These are phyloP conservation scores for Emericellopsis atlantica DNA, from an alignment of 2,329 filamentous ascomycete species.

Conservation along the genomic window DNA sequence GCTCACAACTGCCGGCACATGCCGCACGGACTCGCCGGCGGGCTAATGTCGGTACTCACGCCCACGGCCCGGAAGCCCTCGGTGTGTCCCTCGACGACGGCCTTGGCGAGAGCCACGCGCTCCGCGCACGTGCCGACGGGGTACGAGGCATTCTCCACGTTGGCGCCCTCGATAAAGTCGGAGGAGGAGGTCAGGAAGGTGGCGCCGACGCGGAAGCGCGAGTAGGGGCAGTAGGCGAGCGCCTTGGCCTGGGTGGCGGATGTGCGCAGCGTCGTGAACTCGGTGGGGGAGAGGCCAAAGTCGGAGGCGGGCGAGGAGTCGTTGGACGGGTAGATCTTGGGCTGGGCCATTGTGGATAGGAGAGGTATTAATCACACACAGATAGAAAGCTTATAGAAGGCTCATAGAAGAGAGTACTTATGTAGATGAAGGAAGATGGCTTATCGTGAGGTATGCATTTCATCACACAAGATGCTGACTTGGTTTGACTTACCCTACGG, in stretches of 20 bases:
- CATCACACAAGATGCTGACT: no score
- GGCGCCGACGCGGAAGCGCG: constrained; percentile 80
- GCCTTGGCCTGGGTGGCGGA: constrained; percentile 60
- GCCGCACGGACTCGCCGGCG: constrained; percentile 69
- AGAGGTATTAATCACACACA: not conserved
- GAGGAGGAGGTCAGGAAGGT: constrained; percentile 46
- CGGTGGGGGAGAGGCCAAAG: constrained; percentile 32
- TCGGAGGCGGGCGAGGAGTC: constrained; percentile 11
- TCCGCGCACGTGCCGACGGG: constrained; percentile 95
- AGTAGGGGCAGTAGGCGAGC: constrained; percentile 85
- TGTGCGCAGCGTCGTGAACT: constrained; percentile 52
- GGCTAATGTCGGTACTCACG: constrained; percentile 67
- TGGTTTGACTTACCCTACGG: no score
- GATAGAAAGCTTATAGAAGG: no score
- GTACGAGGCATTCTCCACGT: constrained; percentile 88
- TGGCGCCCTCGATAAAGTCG: constrained; percentile 48
- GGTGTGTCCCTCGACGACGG: constrained; percentile 48
- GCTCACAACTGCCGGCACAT: constrained; percentile 90
- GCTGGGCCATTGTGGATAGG: not conserved
- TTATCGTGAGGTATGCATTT: no score
- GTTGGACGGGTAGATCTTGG: constrained; percentile 12
- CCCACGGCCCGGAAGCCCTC: constrained; percentile 62
- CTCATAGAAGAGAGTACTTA: no score
- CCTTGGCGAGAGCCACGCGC: constrained; percentile 74
- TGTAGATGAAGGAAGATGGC: no score